A percentile compares a stretch with the other conserved stretches of the same genome.
Conservation (phyloP, 805 yeast species). For the Scheffersomyces spartinae region DNA sequence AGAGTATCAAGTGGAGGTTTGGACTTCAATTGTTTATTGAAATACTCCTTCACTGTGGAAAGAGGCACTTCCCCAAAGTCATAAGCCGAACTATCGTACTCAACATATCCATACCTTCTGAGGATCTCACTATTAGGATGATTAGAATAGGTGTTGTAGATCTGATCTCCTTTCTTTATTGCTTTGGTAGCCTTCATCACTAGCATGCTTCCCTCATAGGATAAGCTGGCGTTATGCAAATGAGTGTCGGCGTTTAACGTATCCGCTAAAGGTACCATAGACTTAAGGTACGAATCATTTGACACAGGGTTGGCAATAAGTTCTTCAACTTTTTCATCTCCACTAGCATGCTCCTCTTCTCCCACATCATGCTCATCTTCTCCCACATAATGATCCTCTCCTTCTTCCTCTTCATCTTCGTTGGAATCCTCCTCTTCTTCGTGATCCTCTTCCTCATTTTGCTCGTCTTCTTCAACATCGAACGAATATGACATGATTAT, state of each 20-base stretch:
- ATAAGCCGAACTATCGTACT: constrained; percentile 52
- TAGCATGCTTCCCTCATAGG: constrained; percentile 35
- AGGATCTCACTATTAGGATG: constrained; percentile 85
- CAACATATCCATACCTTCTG: constrained; percentile 88
- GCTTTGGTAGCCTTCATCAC: constrained; percentile 61
- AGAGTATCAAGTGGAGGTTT: constrained; percentile 12
- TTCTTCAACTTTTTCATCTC: constrained; percentile 6
- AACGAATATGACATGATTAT: constrained; percentile 84
- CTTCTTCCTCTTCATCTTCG: constrained; percentile 18
- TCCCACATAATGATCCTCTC: constrained; percentile 14
- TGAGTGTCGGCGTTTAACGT: constrained; percentile 78
- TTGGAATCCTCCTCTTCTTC: constrained; percentile 18
- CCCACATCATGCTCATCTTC: constrained; percentile 13
- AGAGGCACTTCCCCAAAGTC: constrained; percentile 75
- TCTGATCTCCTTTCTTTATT: constrained; percentile 58
- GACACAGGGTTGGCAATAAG: neutral
- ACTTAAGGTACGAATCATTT: constrained; percentile 44
- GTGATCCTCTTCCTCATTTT: constrained; percentile 12
- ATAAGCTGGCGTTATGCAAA: constrained; percentile 62
- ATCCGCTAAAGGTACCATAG: constrained; percentile 93
- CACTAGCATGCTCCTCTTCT: constrained; percentile 8
- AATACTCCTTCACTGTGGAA: constrained; percentile 24
- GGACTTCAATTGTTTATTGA: constrained; percentile 13
- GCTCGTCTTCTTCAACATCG: constrained; percentile 48
- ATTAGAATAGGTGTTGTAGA: constrained; percentile 84